Base-by-base conservation (phyloP, 805 yeast species). In the Phaffomyces opuntiae region DNA sequence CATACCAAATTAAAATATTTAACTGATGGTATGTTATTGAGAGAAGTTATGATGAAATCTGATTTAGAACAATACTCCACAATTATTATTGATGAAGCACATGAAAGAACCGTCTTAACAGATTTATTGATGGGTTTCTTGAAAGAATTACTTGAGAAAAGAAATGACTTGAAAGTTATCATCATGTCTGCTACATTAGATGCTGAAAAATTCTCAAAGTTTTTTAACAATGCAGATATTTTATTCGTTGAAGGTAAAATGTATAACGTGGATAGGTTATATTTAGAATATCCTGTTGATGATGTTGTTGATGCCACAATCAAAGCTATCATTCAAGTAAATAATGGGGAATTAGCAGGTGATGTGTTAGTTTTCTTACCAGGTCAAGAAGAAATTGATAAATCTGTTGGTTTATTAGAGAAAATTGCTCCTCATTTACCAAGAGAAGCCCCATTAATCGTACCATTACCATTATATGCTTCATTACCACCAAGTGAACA, bases 121-220 rank as follows among this genome's bases (percentile, higher is more conserved):
- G 99, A 93, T 68, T 67, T 93, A 54, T 71, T 93, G 17, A 72
- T 93, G 69, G 99, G 98, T 3, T 86, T 93, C 57, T 69, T 93
- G 52, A 90, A 89, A 60, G 76, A 79, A 36, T 67, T 93, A 35
- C 56, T 84, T 11, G 44, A 56, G 0, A 70, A 74, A 39, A 70
- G 83, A 44, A 65, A 79, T 16, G 75, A 75, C 38, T 73, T 93
- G 53, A 75, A 80, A 55, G 72, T 89, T 34, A 78, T 93, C 7
- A 77, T 93, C 53, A 95, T 93, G 96, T 90, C 98, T 42, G 99
- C 99, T 26, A 93, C 99, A 0, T 72, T 93, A 47, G 95, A 93
- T 64, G 98, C 98, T 1, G 90, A 81, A 33, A 76, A 78, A 55
- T 93, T 93, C 60, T 79, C 95, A 39, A 64, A 72, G 19, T 93